phyloP scores from a whole-genome alignment of 169 alveolate species.

The Toxoplasma gondii region DNA sequence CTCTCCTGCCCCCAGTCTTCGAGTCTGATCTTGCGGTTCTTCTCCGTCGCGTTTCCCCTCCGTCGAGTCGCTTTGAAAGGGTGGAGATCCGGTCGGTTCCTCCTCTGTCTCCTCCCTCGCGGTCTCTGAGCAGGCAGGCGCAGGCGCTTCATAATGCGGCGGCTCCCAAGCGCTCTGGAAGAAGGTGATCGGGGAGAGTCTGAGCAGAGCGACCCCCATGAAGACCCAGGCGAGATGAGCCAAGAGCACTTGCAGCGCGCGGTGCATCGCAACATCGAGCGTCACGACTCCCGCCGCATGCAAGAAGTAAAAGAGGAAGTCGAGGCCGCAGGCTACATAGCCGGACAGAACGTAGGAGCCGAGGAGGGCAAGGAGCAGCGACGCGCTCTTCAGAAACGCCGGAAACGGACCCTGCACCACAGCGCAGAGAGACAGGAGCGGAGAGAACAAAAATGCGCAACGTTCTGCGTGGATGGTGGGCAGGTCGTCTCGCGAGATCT shows the following conservation, averaged over 20 bases:
- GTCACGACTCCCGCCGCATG: constrained; percentile 30
- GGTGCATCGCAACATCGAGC: constrained; percentile 19
- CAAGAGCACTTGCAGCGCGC: constrained; percentile 29
- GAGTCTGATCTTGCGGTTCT: no score
- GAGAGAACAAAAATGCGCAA: no score
- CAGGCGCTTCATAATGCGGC: neutral
- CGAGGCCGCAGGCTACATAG: constrained; percentile 22
- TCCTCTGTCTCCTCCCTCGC: no score
- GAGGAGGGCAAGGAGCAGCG: neutral
- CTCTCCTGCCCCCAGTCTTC: no score
- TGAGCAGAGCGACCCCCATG: neutral
- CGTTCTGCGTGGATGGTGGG: no score
- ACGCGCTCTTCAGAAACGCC: neutral
- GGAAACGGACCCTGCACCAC: constrained; percentile 26
- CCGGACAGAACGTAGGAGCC: constrained; percentile 16
- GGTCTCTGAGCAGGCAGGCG: no score
- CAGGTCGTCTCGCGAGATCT: no score
- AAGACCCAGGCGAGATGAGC: constrained; percentile 48
- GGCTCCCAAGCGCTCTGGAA: neutral
- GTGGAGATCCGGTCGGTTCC: no score
- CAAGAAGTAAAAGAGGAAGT: neutral
- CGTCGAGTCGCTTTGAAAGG: no score
- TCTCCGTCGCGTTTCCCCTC: no score
- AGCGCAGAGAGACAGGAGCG: no score
- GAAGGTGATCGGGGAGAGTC: neutral